These are phyloP conservation scores for Cyberlindnera subsufficiens DNA, from an alignment of 805 yeast species.

Conservation along the genomic window DNA sequence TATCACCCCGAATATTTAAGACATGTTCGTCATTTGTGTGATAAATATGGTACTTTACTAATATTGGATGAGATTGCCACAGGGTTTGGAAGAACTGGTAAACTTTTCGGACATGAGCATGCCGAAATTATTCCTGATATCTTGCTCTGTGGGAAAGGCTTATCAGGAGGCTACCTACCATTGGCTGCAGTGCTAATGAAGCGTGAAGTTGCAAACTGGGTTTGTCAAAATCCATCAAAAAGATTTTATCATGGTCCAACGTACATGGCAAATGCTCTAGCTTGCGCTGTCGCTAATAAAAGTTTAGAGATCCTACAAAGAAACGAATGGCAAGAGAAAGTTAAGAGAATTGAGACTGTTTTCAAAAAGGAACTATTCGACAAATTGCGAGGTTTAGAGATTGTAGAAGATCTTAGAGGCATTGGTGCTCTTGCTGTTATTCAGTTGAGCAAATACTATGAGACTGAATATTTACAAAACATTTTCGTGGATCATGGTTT, in stretches of 20 bases:
- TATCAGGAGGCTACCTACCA: constrained; percentile 25
- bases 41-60: constrained; percentile 26
- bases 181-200: constrained; percentile 19
- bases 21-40: constrained; percentile 28
- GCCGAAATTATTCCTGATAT: constrained; percentile 22
- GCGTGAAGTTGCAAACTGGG: constrained; percentile 1
- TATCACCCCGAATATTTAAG: constrained; percentile 29
- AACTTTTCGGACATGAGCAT: constrained; percentile 28
- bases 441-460: constrained; percentile 1
- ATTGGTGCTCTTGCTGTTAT: constrained; percentile 3
- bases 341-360: background rate
- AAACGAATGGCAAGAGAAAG: constrained; percentile 1
- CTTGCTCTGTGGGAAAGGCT: constrained; percentile 22
- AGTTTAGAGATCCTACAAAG: constrained; percentile 1
- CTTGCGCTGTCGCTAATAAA: constrained; percentile 3
- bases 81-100: constrained; percentile 4
- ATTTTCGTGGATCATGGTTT: constrained; percentile 1
- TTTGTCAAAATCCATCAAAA: constrained; percentile 2
- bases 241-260: constrained; percentile 3
- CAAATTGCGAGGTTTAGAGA: background rate
- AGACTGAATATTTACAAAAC: constrained; percentile 1
- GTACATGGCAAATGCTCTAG: constrained; percentile 2
- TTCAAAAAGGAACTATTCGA: constrained; percentile 1
- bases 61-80: constrained; percentile 33
- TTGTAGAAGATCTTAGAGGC: constrained; percentile 2